Percentiles rank a stretch among this genome's conserved stretches.
Conservation (phyloP, 225 moss, liverwort and hornwort species). For the Bryoerythrophyllum caledonicum region DNA sequence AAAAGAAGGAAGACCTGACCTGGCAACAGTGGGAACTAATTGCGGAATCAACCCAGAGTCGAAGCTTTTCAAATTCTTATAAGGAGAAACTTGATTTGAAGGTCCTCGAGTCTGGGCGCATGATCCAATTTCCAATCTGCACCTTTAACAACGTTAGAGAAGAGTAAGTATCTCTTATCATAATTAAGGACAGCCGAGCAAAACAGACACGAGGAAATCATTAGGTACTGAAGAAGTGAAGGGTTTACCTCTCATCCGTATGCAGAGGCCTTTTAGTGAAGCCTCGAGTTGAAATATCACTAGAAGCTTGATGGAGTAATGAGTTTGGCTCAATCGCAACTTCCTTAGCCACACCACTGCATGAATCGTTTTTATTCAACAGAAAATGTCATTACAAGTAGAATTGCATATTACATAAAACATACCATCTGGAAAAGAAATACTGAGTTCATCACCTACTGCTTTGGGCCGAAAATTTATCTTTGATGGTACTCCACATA, state of each 20-base stretch:
- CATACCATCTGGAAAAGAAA: background rate
- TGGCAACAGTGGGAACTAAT: slow-evolving; percentile 25
- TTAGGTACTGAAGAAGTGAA: background rate
- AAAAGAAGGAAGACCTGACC: slow-evolving; percentile 26
- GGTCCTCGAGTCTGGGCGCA: slow-evolving; percentile 20
- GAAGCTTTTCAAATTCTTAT: slow-evolving; percentile 35
- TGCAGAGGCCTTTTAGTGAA: slow-evolving; percentile 14
- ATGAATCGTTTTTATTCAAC: slow-evolving; percentile 8
- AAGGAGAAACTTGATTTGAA: slow-evolving; percentile 25
- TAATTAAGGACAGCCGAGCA: background rate
- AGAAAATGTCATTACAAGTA: slow-evolving; percentile 2
- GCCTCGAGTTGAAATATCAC: background rate
- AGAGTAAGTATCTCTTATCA: slow-evolving; percentile 6
- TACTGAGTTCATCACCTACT: slow-evolving; percentile 15
- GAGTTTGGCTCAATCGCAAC: slow-evolving; percentile 17
- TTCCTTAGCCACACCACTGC: slow-evolving; percentile 14
- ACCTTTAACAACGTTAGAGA: slow-evolving; percentile 27
- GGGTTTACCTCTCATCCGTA: slow-evolving; percentile 10
- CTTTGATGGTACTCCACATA: slow-evolving; percentile 34
- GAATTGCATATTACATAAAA: background rate
- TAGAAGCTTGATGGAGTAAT: slow-evolving; percentile 10
- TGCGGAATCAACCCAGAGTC: slow-evolving; percentile 16
- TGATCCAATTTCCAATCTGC: slow-evolving; percentile 32
- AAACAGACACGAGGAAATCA: background rate
- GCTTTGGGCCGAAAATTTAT: slow-evolving; percentile 21